A percentile compares a stretch with the other conserved stretches of the same genome.
These are phyloP conservation scores for Lithospermum erythrorhizon DNA, from an alignment of 257 asterid genomes.

Conservation along the genomic window DNA sequence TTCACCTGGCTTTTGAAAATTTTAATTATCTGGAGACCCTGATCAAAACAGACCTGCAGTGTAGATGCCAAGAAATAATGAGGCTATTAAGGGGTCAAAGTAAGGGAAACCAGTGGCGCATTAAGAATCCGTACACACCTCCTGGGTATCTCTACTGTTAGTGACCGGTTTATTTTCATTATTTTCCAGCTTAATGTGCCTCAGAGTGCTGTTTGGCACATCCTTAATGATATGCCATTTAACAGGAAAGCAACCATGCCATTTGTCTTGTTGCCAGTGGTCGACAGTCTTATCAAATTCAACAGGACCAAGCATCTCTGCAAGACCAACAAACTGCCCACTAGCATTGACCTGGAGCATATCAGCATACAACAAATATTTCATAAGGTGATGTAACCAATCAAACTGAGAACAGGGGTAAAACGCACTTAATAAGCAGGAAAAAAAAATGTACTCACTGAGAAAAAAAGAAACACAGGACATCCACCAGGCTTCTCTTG, in stretches of 20 bases:
- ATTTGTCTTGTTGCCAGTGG: conserved; percentile 43
- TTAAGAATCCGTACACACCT: conserved; percentile 13
- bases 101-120: not conserved
- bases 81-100: not conserved
- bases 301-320: conserved; percentile 35
- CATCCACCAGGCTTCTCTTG: conserved; percentile 28
- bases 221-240: conserved; percentile 39
- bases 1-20: conserved; percentile 26
- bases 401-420: too few species aligned
- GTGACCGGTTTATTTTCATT: conserved; percentile 45
- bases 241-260: conserved; percentile 36
- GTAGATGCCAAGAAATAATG: not conserved
- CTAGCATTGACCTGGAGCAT: conserved; percentile 32
- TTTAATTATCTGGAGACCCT: conserved; percentile 21
- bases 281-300: conserved; percentile 25
- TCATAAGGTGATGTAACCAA: too few species aligned
- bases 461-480: conserved; percentile 34
- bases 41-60: conserved; percentile 29
- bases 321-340: conserved; percentile 42
- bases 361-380: not conserved
- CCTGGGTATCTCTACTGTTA: conserved; percentile 42
- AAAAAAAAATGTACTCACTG: conserved; percentile 18
- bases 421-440: not conserved
- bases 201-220: conserved; percentile 26
- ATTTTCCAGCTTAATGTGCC: conserved; percentile 26